Evolutionary conservation across 306 rosid genomes (phyloP).

Genomic region (Acacia melanoxylon): DNA sequence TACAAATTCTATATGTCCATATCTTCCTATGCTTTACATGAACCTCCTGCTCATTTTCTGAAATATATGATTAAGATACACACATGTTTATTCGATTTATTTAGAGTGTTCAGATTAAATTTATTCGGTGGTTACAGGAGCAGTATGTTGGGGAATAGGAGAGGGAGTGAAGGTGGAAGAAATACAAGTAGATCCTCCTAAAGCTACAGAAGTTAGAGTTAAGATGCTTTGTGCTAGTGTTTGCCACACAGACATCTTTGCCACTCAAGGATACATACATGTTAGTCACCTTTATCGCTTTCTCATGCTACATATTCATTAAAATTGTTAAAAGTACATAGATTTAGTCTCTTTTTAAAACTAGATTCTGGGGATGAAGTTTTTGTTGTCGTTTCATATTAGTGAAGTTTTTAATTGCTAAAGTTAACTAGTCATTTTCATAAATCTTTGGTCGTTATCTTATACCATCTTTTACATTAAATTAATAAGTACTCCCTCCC

Average conservation of each 20-base stretch:
- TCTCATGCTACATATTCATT: not conserved
- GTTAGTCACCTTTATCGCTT: slow-evolving; percentile 15
- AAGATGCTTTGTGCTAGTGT: slow-evolving; percentile 62
- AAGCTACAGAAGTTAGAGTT: slow-evolving; percentile 46
- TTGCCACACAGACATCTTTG: slow-evolving; percentile 52
- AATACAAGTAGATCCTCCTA: slow-evolving; percentile 61
- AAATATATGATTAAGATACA: not conserved
- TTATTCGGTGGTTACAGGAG: slow-evolving; percentile 30
- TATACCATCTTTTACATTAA: too few species aligned
- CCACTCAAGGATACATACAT: slow-evolving; percentile 37
- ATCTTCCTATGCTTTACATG: not conserved
- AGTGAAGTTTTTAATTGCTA: too few species aligned
- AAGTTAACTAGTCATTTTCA: too few species aligned
- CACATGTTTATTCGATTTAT: too few species aligned
- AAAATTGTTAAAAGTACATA: not conserved
- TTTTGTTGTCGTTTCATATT: too few species aligned
- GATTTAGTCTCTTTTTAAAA: too few species aligned
- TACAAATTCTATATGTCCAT: not conserved
- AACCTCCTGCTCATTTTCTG: too few species aligned
- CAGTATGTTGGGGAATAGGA: slow-evolving; percentile 55
- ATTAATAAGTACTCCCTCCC: too few species aligned
- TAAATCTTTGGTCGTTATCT: too few species aligned
- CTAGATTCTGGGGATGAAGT: too few species aligned
- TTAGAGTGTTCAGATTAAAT: too few species aligned
- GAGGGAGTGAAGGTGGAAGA: slow-evolving; percentile 49